Evolutionary conservation across 202 grass and related monocot species (phyloP).

Genomic region (Musa balbisiana): DNA sequence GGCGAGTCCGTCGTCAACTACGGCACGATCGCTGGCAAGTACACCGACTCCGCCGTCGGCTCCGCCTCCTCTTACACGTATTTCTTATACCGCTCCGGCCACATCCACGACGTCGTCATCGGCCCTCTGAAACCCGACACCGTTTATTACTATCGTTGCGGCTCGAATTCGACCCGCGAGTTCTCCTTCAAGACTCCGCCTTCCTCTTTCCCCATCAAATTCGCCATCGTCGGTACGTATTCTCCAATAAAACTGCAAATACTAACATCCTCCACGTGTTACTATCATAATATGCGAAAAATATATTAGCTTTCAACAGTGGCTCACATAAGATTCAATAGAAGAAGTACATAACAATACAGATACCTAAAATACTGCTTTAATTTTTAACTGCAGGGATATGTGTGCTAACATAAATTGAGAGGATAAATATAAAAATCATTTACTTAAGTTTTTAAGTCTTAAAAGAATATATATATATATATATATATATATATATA

Average conservation of each 20-base stretch:
- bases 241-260: background rate
- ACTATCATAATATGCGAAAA: no score
- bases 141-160: conserved; percentile 52
- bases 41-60: conserved; percentile 32
- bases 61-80: conserved; percentile 40
- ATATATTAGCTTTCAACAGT: no score
- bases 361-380: no score
- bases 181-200: conserved; percentile 62
- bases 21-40: conserved; percentile 32
- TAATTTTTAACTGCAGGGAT: no score
- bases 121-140: conserved; percentile 41
- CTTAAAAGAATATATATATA: no score
- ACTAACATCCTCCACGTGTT: no score
- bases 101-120: conserved; percentile 55
- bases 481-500: no score
- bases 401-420: no score
- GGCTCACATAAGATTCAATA: no score
- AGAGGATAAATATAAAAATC: no score
- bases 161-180: conserved; percentile 26
- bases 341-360: no score
- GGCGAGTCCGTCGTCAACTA: conserved; percentile 39
- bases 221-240: conserved; percentile 31
- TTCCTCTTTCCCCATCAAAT: conserved; percentile 37
- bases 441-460: no score
- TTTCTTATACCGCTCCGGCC: conserved; percentile 40